These are phyloP conservation scores for Candida piceae DNA, from an alignment of 805 yeast genomes.

Conservation along the genomic window DNA sequence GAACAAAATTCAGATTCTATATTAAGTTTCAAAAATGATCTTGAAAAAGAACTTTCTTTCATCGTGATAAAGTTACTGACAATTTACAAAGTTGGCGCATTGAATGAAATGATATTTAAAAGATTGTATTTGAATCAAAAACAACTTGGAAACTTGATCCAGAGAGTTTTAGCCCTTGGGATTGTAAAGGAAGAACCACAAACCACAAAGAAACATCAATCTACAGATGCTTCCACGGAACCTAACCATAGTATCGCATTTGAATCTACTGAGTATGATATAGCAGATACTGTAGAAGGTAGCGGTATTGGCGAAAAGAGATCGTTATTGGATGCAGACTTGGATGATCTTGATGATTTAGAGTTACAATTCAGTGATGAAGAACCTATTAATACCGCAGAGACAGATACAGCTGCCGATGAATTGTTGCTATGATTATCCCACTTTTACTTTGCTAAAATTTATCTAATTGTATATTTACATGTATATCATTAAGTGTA, in stretches of 20 bases:
- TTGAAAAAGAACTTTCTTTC: slow-evolving; percentile 20
- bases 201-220: background rate
- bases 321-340: background rate
- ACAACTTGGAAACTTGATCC: slow-evolving; percentile 19
- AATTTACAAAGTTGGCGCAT: slow-evolving; percentile 11
- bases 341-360: background rate
- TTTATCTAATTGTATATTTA: too few species aligned
- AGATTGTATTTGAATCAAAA: slow-evolving; percentile 23
- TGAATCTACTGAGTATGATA: too few species aligned
- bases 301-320: background rate
- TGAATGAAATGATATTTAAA: slow-evolving; percentile 9
- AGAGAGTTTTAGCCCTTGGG: slow-evolving; percentile 2
- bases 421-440: too few species aligned
- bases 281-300: too few species aligned
- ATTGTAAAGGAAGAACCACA: background rate
- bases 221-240: background rate
- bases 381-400: background rate
- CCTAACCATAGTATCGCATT: too few species aligned
- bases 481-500: too few species aligned
- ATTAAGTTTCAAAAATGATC: background rate
- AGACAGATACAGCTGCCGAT: too few species aligned
- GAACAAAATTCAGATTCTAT: background rate
- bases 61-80: slow-evolving; percentile 21
- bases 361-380: slow-evolving; percentile 1
- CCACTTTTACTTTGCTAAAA: too few species aligned